Percentiles rank a stretch among this genome's conserved stretches.
Evolutionary conservation across 2,329 filamentous ascomycete species (phyloP).

Genomic region (Alternaria angustiovoidea): DNA sequence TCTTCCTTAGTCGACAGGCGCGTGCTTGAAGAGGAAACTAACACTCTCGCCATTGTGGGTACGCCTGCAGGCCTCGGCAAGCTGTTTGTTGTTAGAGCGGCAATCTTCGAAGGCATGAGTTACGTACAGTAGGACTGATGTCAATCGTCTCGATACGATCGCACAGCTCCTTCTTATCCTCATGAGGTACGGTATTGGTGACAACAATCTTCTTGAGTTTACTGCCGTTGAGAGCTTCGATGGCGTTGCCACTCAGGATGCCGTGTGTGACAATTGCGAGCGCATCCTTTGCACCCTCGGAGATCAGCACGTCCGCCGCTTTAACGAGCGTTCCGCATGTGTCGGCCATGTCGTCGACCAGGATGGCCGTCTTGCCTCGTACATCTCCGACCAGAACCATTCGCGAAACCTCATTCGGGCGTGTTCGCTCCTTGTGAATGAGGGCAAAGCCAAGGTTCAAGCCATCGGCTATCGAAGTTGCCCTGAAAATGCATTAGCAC

Average conservation of each 20-base stretch:
- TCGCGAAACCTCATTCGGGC: constrained; percentile 88
- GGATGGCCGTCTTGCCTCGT: constrained; percentile 87
- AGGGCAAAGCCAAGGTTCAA: constrained; percentile 90
- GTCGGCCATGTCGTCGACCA: constrained; percentile 98
- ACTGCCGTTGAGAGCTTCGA: constrained; percentile 83
- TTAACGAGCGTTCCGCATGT: constrained; percentile 90
- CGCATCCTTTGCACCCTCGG: constrained; percentile 81
- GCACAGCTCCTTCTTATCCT: constrained; percentile 81
- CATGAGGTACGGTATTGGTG: constrained; percentile 85
- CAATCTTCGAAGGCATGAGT: neutral
- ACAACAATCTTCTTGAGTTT: constrained; percentile 81
- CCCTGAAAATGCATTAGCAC: constrained; percentile 57
- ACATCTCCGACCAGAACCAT: constrained; percentile 98
- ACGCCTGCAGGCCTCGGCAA: constrained; percentile 74
- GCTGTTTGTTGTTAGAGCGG: constrained; percentile 44
- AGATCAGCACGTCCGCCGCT: constrained; percentile 85
- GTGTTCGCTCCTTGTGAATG: constrained; percentile 94
- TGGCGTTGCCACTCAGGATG: constrained; percentile 86
- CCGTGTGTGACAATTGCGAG: constrained; percentile 96
- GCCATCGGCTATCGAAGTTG: constrained; percentile 90
- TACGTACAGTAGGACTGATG: constrained; percentile 76
- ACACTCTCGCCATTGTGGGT: constrained; percentile 77
- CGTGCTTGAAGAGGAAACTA: constrained; percentile 74
- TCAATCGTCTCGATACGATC: constrained; percentile 88
- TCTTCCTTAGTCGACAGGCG: constrained; percentile 57